Base-by-base conservation (phyloP, 306 rosid genomes). In the Vigna unguiculata region DNA sequence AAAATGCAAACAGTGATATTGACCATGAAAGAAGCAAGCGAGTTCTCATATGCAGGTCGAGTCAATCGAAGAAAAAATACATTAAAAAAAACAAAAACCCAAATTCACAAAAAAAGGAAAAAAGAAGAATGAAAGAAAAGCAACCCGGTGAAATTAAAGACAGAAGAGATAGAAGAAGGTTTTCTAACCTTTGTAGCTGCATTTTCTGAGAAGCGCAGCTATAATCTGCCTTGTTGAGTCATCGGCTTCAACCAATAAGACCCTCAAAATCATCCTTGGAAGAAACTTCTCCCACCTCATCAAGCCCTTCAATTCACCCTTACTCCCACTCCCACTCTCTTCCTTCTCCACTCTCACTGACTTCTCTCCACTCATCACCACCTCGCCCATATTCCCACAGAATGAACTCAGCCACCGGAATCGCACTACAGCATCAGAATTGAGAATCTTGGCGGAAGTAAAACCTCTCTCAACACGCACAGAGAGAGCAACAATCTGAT, bases 211-310 rank as follows among this genome's bases (percentile, higher is more conserved):
- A 81, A 96, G 97, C 21, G 98, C 97, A 9, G 93, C 78, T 9
- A 96, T 88, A 81, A 96, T 91, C 84, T 96, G 99, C 43, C 99
- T 85, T 4, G 99, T 96, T 52, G 93, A 96, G 34, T 96, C 99
- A 78, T 96, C 99, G 4, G 99, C 90, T 80, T 96, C 99, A 34
- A 91, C 97, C 72, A 96, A 81, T 54, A 96, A 77, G 1, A 96
- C 97, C 70, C 97, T 88, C 78, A 96, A 55, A 79, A 34, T 77
- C 94, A 91, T 91, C 72, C 53, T 85, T 2, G 91, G 96, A 83
- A 92, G 69, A 52, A 95, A 83, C 30, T 81, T 90, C 67, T 92
- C 97, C 97, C 99, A 95, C 79, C 83, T 81, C 85, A 91, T 77
- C 55, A 85, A 79, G 19, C 93, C 95, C 61, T 67, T 77, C 49